These are phyloP conservation scores for Botrytis elliptica DNA, from an alignment of 2,329 filamentous ascomycete genomes.

Conservation along the genomic window DNA sequence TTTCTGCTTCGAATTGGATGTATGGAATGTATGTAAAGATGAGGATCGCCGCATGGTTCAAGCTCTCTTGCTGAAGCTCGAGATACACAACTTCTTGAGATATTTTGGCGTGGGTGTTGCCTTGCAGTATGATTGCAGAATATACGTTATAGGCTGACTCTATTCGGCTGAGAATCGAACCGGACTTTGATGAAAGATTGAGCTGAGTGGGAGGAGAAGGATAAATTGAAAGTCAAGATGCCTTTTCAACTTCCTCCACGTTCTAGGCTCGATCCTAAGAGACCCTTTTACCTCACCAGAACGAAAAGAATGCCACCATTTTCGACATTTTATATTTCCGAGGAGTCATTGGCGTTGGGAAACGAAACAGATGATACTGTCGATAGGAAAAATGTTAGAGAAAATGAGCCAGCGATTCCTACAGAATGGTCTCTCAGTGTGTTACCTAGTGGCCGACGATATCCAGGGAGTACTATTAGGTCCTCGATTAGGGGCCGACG, in stretches of 20 bases:
- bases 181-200: neutral
- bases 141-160: neutral
- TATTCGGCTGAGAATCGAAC: conserved; percentile 8
- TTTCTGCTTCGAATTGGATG: neutral
- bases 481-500: neutral
- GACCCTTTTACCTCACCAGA: conserved; percentile 7
- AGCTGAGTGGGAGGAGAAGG: neutral
- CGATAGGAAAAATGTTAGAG: neutral
- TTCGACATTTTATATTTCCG: conserved; percentile 19
- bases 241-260: conserved; percentile 12
- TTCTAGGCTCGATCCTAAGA: conserved; percentile 6
- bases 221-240: conserved; percentile 11
- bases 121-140: neutral
- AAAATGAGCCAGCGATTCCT: neutral
- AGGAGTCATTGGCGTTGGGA: conserved; percentile 1
- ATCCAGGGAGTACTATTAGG: neutral
- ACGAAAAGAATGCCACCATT: conserved; percentile 10
- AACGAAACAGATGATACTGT: conserved; percentile 4
- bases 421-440: conserved; percentile 1
- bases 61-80: neutral
- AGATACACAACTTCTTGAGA: neutral
- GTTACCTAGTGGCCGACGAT: neutral
- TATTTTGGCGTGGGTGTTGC: neutral
- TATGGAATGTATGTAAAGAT: conserved; percentile 13
- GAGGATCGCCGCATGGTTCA: conserved; percentile 17